These are phyloP conservation scores for Phalaenopsis aphrodite DNA, from an alignment of 106 monocot species.

Conservation along the genomic window DNA sequence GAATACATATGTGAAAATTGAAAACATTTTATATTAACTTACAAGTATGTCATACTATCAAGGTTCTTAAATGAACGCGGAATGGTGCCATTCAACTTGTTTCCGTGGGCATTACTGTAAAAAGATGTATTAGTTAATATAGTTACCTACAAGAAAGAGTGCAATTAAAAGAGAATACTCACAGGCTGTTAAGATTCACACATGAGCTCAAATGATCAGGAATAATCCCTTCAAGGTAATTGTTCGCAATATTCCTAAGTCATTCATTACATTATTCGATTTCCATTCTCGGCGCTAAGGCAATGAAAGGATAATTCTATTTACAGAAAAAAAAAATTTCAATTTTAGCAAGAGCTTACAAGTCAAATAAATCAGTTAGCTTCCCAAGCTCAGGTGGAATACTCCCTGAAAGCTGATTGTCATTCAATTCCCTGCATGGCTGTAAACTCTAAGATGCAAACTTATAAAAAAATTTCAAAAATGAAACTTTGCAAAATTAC, in stretches of 20 bases:
- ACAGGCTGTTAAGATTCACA: conserved; percentile 87
- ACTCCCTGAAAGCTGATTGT: conserved; percentile 57
- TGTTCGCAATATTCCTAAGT: conserved; percentile 87
- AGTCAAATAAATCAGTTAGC: conserved; percentile 57
- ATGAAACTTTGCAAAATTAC: neutral
- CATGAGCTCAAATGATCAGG: conserved; percentile 90
- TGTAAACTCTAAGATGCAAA: neutral
- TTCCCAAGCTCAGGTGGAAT: conserved; percentile 73
- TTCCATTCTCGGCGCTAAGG: neutral
- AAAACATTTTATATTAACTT: conserved; percentile 11
- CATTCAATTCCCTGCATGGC: conserved; percentile 78
- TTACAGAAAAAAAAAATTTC: neutral
- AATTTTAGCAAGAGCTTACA: conserved; percentile 30
- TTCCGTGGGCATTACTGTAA: conserved; percentile 52
- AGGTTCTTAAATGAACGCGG: conserved; percentile 51
- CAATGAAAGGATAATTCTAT: neutral
- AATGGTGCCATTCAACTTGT: conserved; percentile 58
- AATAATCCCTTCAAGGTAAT: conserved; percentile 76
- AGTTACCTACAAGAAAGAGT: neutral
- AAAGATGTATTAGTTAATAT: neutral
- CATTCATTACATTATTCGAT: neutral
- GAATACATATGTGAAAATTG: neutral
- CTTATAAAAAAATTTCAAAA: neutral
- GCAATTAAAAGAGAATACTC: conserved; percentile 7
- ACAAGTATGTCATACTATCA: conserved; percentile 93